Conservation (phyloP, 164 flowering plant genomes). For the Kalanchoe fedtschenkoi region DNA sequence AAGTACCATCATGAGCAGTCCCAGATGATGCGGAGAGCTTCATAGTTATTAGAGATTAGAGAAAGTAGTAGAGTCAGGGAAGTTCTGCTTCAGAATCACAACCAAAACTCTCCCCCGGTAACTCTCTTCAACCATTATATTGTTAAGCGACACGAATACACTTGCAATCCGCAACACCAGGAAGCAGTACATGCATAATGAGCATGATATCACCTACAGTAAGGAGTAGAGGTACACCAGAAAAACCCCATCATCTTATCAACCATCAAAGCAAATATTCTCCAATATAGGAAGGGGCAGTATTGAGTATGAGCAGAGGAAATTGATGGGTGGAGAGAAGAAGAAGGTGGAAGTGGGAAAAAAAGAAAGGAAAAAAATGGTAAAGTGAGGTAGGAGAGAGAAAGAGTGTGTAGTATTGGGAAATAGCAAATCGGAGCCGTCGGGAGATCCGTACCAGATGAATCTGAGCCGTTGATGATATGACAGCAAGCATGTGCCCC, state of each 20-base stretch:
- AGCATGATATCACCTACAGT: too few species aligned
- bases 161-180: not conserved
- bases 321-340: slow-evolving; percentile 4
- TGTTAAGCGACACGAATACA: not conserved
- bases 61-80: not conserved
- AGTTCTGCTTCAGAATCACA: not conserved
- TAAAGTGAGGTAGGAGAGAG: slow-evolving; percentile 5
- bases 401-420: slow-evolving; percentile 12
- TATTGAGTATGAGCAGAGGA: not conserved
- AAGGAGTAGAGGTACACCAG: too few species aligned
- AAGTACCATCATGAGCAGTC: not conserved
- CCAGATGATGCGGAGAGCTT: slow-evolving; percentile 5
- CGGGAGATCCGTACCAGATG: slow-evolving; percentile 17
- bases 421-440: slow-evolving; percentile 20
- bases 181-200: too few species aligned
- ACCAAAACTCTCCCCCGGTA: not conserved
- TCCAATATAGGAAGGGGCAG: too few species aligned
- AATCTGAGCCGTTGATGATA: slow-evolving; percentile 27
- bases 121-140: not conserved
- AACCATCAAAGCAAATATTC: not conserved
- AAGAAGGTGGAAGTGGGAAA: not conserved
- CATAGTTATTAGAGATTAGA: not conserved
- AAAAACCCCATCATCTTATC: not conserved
- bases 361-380: slow-evolving; percentile 1
- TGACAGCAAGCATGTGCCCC: slow-evolving; percentile 55